Evolutionary conservation across 1,284 basidiomycete genomes (phyloP), one percentile per base, ranked within the genome.

Genomic region (Cryptococcus sp.): DNA sequence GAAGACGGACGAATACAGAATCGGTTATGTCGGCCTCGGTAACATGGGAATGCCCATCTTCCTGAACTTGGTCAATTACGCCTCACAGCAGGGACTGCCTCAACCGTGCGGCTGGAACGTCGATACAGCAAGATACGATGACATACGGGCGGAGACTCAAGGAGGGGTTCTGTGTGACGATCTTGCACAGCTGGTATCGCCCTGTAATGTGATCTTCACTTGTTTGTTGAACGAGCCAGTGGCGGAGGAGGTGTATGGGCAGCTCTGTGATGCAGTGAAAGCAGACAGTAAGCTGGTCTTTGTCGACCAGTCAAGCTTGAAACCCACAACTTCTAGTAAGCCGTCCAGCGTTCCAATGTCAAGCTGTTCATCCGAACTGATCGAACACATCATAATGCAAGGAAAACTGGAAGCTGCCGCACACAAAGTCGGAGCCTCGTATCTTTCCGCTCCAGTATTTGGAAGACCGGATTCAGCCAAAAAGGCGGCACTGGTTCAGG

Each of bases 171-270:
- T n/a, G n/a, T n/a, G n/a, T n/a, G n/a, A n/a, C n/a, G n/a, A n/a
- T n/a, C n/a, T n/a, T n/a, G n/a, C n/a, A n/a, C n/a, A n/a, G n/a
- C n/a, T n/a, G n/a, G n/a, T n/a, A n/a, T n/a, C n/a, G n/a, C n/a
- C n/a, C n/a, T n/a, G n/a, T n/a, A n/a, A 72, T 51, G 41, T 69
- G 7, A 54, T 70, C 10, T 71, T 72, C 61, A 61, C 65, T 8
- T 62, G 59, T 47, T 54, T 75, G 22, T 61, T 71, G 46, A 70
- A 75, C 56, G 73, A 75, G 50, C 52, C 64, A 20, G 73, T 64
- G 22, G 60, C 61, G 3, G 50, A 65, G 39, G 70, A 66, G 6
- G 62, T 71, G 13, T 70, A 64, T 31, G 47, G 25, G 2, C 56
- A 62, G 50, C 40, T 72, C n/a, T 51, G 65, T 11, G 46, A 17